Evolutionary conservation across 2,329 filamentous ascomycete species (phyloP).

Genomic region (Torrubiella hemipterigena): DNA sequence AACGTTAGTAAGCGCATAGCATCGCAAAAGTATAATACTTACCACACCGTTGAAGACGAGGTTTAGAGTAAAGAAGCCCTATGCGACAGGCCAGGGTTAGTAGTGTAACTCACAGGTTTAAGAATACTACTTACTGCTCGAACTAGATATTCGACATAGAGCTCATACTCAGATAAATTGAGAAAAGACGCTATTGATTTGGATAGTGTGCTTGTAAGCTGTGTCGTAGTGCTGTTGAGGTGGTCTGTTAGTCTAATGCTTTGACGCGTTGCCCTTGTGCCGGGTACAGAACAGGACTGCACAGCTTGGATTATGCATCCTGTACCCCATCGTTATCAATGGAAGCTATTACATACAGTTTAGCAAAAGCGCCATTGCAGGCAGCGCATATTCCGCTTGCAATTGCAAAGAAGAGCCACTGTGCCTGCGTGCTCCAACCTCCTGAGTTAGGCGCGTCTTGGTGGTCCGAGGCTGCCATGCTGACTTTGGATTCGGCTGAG

Average conservation of each 20-base stretch:
- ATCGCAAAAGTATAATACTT: conserved; percentile 15
- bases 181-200: conserved; percentile 29
- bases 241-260: neutral
- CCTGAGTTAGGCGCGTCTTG: conserved; percentile 3
- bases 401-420: conserved; percentile 59
- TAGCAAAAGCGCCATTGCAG: conserved; percentile 74
- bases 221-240: conserved; percentile 39
- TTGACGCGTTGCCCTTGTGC: too few relatives aligned
- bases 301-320: too few relatives aligned
- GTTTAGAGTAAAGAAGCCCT: conserved; percentile 68
- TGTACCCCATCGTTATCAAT: too few relatives aligned
- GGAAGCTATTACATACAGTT: conserved; percentile 45
- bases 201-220: conserved; percentile 38
- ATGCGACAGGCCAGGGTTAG: conserved; percentile 5
- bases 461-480: conserved; percentile 4
- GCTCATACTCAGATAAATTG: conserved; percentile 27
- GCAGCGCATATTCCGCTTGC: conserved; percentile 68
- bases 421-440: conserved; percentile 21
- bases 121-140: conserved; percentile 30
- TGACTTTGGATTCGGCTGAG: neutral
- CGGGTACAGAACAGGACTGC: too few relatives aligned
- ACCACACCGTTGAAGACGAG: conserved; percentile 61
- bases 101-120: neutral
- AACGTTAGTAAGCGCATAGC: conserved; percentile 4
- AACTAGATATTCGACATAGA: conserved; percentile 33